phyloP scores from a whole-genome alignment of 169 alveolate species.

The Eimeria necatrix region DNA sequence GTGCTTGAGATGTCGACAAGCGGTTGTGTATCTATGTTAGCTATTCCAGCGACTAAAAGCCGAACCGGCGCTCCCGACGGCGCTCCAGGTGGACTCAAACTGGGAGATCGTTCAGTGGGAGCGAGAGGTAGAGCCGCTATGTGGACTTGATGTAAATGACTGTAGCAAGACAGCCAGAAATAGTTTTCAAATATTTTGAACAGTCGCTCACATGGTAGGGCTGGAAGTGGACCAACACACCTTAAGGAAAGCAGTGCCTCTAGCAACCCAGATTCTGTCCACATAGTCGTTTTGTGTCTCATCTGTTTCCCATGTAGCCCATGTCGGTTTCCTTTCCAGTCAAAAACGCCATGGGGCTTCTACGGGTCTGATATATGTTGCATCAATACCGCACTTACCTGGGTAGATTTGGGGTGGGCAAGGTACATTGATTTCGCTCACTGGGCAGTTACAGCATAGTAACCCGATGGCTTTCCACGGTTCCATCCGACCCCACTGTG shows the following conservation, averaged over 20 bases:
- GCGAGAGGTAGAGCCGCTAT: too few species aligned
- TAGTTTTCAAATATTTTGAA: neutral
- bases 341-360: slow-evolving; percentile 45
- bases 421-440: slow-evolving; percentile 7
- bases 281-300: slow-evolving; percentile 27
- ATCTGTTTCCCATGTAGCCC: slow-evolving; percentile 42
- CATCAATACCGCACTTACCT: slow-evolving; percentile 62
- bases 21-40: too few species aligned
- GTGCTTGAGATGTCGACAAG: too few species aligned
- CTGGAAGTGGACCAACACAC: neutral
- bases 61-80: too few species aligned
- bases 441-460: slow-evolving; percentile 40
- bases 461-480: slow-evolving; percentile 12
- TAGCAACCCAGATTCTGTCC: slow-evolving; percentile 46
- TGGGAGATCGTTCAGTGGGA: too few species aligned
- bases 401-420: slow-evolving; percentile 44
- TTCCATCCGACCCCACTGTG: slow-evolving; percentile 44
- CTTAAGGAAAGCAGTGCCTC: slow-evolving; percentile 56
- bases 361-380: slow-evolving; percentile 44
- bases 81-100: too few species aligned
- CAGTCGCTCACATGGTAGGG: neutral
- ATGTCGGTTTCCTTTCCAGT: slow-evolving; percentile 40
- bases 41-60: too few species aligned
- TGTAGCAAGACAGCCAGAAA: neutral
- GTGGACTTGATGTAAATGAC: too few species aligned